Evolutionary conservation across 2,329 filamentous ascomycete genomes (phyloP).

Genomic region (Uncinocarpus reesii): DNA sequence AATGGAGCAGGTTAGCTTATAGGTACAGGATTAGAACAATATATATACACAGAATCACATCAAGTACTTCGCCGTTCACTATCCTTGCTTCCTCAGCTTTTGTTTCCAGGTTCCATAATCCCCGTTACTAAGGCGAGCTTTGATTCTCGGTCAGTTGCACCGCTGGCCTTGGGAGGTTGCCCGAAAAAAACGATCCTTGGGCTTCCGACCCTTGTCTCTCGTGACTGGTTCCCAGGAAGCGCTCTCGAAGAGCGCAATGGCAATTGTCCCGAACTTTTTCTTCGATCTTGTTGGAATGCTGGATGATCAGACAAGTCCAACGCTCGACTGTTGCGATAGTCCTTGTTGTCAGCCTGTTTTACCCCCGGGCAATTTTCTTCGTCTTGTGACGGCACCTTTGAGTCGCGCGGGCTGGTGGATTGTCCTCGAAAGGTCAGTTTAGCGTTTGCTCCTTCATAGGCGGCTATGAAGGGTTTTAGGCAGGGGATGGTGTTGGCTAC

Average conservation of each 20-base stretch:
- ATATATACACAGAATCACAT: too few species aligned
- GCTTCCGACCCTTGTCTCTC: neutral
- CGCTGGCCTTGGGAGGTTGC: neutral
- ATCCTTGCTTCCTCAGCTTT: too few species aligned
- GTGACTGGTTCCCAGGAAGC: neutral
- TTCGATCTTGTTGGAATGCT: neutral
- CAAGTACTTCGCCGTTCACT: too few species aligned
- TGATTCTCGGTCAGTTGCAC: neutral
- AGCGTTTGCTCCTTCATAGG: constrained; percentile 21
- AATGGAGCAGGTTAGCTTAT: too few species aligned
- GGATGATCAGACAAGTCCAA: neutral
- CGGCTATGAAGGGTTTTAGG: constrained; percentile 38
- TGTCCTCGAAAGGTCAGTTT: constrained; percentile 8
- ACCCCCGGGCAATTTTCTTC: neutral
- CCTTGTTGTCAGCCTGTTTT: neutral
- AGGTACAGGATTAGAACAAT: too few species aligned
- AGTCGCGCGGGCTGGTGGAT: neutral
- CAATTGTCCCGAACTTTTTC: neutral
- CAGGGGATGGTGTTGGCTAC: constrained; percentile 36
- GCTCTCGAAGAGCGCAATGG: neutral
- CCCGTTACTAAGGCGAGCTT: neutral
- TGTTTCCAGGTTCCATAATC: neutral
- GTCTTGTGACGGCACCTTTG: neutral
- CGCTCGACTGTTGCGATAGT: neutral
- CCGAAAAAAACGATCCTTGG: neutral